phyloP scores from a whole-genome alignment of 2,329 filamentous ascomycete species.

The Epichloe baconii region DNA sequence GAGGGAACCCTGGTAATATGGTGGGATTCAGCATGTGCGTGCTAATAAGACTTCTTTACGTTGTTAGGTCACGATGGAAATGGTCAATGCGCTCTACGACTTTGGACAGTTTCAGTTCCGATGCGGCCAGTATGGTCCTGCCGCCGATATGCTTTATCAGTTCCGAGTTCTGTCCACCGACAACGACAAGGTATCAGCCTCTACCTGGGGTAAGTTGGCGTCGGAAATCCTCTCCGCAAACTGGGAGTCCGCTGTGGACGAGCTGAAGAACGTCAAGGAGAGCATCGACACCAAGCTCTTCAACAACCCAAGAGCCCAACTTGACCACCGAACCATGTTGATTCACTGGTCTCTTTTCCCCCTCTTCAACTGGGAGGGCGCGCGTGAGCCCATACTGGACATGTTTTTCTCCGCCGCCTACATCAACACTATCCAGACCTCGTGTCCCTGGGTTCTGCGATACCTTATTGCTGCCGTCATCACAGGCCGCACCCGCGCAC shows the following conservation, averaged over 20 bases:
- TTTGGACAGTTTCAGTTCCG: slow-evolving; percentile 97
- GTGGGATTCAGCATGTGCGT: neutral
- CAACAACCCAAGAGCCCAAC: slow-evolving; percentile 89
- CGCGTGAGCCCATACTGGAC: slow-evolving; percentile 82
- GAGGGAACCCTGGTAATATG: too few relatives aligned
- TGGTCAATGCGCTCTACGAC: slow-evolving; percentile 92
- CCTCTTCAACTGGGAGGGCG: slow-evolving; percentile 92
- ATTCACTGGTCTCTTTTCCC: slow-evolving; percentile 98
- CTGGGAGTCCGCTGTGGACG: slow-evolving; percentile 89
- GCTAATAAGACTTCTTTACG: neutral
- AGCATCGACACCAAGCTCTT: slow-evolving; percentile 89
- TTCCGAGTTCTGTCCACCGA: slow-evolving; percentile 97
- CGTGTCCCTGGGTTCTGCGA: slow-evolving; percentile 89
- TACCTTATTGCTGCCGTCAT: slow-evolving; percentile 93
- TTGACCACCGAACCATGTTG: slow-evolving; percentile 92
- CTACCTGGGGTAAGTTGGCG: slow-evolving; percentile 95
- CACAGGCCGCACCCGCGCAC: slow-evolving; percentile 69
- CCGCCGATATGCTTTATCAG: slow-evolving; percentile 87
- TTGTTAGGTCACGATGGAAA: slow-evolving; percentile 67
- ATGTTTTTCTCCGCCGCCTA: slow-evolving; percentile 94
- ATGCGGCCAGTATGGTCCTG: slow-evolving; percentile 84
- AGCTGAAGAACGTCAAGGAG: slow-evolving; percentile 82
- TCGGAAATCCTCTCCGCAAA: slow-evolving; percentile 89
- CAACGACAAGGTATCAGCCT: slow-evolving; percentile 90
- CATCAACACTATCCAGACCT: slow-evolving; percentile 99